A percentile compares a stretch with the other conserved stretches of the same genome.
Evolutionary conservation across 1,284 basidiomycete species (phyloP).

Genomic region (Malassezia pachydermatis): DNA sequence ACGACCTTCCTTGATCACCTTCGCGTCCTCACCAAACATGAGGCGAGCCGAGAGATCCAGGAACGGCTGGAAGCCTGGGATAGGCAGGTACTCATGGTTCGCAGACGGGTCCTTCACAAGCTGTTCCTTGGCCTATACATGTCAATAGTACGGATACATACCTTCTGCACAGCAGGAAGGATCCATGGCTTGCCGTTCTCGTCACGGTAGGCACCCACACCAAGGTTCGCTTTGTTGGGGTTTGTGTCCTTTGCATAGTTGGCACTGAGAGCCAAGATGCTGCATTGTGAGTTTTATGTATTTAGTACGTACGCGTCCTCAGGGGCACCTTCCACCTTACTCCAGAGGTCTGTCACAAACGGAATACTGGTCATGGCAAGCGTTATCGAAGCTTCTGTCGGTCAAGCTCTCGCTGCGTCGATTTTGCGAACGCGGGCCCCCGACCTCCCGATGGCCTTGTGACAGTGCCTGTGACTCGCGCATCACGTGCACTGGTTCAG

Average conservation of each 20-base stretch:
- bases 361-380: too few relatives aligned
- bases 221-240: slow-evolving; percentile 91
- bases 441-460: too few relatives aligned
- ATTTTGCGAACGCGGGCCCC: too few relatives aligned
- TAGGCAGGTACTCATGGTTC: slow-evolving; percentile 89
- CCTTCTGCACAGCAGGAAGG: slow-evolving; percentile 60
- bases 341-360: neutral
- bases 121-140: slow-evolving; percentile 61
- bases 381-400: too few relatives aligned
- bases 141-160: neutral
- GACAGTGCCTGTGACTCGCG: too few relatives aligned
- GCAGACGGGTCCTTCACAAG: slow-evolving; percentile 63
- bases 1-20: slow-evolving; percentile 59
- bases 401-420: too few relatives aligned
- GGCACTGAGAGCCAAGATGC: slow-evolving; percentile 79
- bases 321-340: neutral
- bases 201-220: slow-evolving; percentile 73
- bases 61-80: slow-evolving; percentile 74
- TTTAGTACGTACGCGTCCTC: neutral
- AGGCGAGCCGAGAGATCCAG: slow-evolving; percentile 68
- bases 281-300: slow-evolving; percentile 22
- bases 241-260: slow-evolving; percentile 73
- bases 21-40: slow-evolving; percentile 65
- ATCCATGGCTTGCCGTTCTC: slow-evolving; percentile 91
- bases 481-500: too few relatives aligned